These are phyloP conservation scores for Symbiodinium pilosum DNA, from an alignment of 73 alveolate species.

Conservation along the genomic window DNA sequence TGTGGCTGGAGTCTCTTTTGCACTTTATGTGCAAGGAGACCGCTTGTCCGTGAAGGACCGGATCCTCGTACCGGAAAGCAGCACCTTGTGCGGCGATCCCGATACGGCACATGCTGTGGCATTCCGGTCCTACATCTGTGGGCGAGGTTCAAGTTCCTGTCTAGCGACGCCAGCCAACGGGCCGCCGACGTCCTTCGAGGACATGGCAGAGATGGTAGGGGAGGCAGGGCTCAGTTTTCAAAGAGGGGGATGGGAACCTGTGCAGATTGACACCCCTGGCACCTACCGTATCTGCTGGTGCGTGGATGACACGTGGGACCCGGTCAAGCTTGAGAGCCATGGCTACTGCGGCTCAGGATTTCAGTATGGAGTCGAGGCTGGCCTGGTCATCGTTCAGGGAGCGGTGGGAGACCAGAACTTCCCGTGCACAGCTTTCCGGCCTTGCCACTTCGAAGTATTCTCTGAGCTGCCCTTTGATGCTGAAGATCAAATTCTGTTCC, in stretches of 20 bases:
- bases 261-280: constrained; percentile 92
- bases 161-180: constrained; percentile 58
- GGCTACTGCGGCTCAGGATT: constrained; percentile 79
- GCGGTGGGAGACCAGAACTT: constrained; percentile 26
- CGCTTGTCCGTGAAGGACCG: constrained; percentile 74
- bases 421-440: constrained; percentile 38
- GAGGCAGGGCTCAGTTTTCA: constrained; percentile 2
- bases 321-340: constrained; percentile 47
- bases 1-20: constrained; percentile 83
- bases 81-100: constrained; percentile 51
- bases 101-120: constrained; percentile 57
- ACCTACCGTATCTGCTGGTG: constrained; percentile 73
- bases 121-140: constrained; percentile 61
- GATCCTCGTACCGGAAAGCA: constrained; percentile 48
- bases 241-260: constrained; percentile 57
- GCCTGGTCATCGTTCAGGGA: constrained; percentile 65
- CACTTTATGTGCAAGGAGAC: constrained; percentile 46
- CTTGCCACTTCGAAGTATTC: constrained; percentile 32
- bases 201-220: constrained; percentile 66
- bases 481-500: background rate
- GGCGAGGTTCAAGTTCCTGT: constrained; percentile 52
- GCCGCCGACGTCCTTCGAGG: constrained; percentile 60
- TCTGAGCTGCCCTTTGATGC: constrained; percentile 59
- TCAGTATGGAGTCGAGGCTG: constrained; percentile 64
- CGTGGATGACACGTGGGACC: constrained; percentile 14